phyloP scores from a whole-genome alignment of 441 rosid genomes.

The Corymbia citriodora region DNA sequence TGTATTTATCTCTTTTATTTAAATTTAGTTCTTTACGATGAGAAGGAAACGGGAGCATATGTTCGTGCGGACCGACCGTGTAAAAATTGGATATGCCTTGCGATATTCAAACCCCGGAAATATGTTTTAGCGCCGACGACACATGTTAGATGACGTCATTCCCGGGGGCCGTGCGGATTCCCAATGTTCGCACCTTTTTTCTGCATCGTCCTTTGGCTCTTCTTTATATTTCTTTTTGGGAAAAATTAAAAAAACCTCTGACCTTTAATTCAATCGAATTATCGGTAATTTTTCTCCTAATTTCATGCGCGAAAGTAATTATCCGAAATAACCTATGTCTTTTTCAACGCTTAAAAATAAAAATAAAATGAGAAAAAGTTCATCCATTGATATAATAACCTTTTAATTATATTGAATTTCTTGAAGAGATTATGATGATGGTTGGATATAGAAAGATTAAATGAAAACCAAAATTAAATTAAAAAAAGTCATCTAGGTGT shows the following conservation, averaged over 20 bases:
- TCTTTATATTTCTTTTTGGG: no score
- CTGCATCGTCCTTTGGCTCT: neutral
- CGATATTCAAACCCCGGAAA: no score
- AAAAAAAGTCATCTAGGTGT: no score
- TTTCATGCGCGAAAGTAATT: no score
- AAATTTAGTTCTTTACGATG: no score
- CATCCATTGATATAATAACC: neutral
- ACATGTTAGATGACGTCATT: neutral
- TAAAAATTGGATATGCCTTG: no score
- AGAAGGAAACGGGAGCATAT: slow-evolving; percentile 5
- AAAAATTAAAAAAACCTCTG: neutral
- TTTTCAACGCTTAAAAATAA: neutral
- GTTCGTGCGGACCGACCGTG: no score
- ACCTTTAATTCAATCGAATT: no score
- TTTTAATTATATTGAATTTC: neutral
- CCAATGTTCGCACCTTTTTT: neutral
- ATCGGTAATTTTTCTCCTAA: neutral
- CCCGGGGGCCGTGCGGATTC: neutral
- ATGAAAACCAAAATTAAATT: no score
- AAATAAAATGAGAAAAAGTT: no score
- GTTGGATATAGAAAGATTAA: neutral
- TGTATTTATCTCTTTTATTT: no score
- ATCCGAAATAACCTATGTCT: neutral
- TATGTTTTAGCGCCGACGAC: no score
- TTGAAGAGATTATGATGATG: neutral